Evolutionary conservation across 495 filamentous ascomycete genomes (phyloP).

Genomic region (Podospora didyma): DNA sequence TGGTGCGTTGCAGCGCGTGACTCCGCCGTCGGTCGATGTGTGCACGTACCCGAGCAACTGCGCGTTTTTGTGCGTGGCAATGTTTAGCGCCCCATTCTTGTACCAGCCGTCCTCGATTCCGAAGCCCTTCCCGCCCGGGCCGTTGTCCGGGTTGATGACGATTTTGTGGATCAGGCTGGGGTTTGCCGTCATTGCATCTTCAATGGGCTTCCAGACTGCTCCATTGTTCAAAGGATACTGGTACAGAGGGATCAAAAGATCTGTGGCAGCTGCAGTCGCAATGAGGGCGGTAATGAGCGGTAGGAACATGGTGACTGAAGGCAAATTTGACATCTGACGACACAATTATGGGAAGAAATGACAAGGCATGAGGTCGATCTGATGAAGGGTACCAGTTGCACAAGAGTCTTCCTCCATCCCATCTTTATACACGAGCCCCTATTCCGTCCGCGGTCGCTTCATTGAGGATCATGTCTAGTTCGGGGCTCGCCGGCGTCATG

Average conservation of each 20-base stretch:
- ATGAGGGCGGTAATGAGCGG: background rate
- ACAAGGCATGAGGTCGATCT: no score
- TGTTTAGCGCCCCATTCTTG: conserved; percentile 30
- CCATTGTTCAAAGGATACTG: conserved; percentile 34
- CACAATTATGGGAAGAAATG: no score
- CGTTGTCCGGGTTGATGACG: conserved; percentile 45
- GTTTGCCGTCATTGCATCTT: conserved; percentile 28
- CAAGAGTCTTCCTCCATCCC: no score
- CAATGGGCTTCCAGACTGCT: conserved; percentile 39
- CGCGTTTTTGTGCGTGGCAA: conserved; percentile 42
- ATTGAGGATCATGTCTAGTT: no score
- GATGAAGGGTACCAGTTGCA: no score
- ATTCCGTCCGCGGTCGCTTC: no score
- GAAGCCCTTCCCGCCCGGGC: conserved; percentile 31
- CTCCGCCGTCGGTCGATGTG: conserved; percentile 27
- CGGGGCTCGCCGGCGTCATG: no score
- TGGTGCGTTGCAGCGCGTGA: conserved; percentile 17
- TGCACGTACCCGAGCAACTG: conserved; percentile 47
- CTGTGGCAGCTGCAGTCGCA: conserved; percentile 20
- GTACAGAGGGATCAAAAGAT: conserved; percentile 49
- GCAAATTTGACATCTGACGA: no score
- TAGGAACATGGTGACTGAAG: conserved; percentile 2
- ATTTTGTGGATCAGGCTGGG: conserved; percentile 35
- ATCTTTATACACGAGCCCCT: no score
- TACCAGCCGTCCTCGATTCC: conserved; percentile 24